These are phyloP conservation scores for Rhizopogon roseolus DNA, from an alignment of 768 basidiomycete genomes.

Conservation along the genomic window DNA sequence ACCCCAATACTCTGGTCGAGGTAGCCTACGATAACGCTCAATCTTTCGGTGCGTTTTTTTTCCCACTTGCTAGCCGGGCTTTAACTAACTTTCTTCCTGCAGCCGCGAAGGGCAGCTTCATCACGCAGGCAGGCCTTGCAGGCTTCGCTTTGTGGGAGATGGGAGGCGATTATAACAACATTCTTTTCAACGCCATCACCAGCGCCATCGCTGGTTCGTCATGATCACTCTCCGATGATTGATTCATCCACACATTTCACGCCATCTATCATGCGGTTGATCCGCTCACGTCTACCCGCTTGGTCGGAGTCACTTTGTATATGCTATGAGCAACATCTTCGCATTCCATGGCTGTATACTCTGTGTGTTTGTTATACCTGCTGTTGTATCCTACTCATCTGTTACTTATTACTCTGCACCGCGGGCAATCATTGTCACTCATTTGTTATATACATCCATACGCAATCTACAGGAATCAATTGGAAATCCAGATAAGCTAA, in stretches of 20 bases:
- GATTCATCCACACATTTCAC: not conserved
- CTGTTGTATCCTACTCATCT: too few species aligned
- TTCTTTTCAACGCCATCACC: conserved; percentile 29
- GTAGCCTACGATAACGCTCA: conserved; percentile 62
- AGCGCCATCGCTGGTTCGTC: conserved; percentile 16
- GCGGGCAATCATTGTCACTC: too few species aligned
- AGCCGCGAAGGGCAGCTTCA: conserved; percentile 41
- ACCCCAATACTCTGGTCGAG: conserved; percentile 45
- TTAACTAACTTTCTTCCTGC: conserved; percentile 3
- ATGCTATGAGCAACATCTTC: too few species aligned
- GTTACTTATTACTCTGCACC: too few species aligned
- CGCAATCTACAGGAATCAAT: too few species aligned
- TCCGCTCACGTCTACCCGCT: not conserved
- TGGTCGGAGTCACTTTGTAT: too few species aligned
- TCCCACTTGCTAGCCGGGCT: too few species aligned
- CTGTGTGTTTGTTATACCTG: too few species aligned
- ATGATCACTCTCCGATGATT: conserved; percentile 6
- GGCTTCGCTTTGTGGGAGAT: conserved; percentile 45
- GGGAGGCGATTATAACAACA: conserved; percentile 36
- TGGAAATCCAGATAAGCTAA: too few species aligned
- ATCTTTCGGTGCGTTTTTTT: conserved; percentile 46
- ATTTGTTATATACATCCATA: too few species aligned
- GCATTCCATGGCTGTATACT: too few species aligned
- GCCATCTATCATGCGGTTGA: not conserved
- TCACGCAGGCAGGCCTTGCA: conserved; percentile 25